Evolutionary conservation across 2,329 filamentous ascomycete species (phyloP), one percentile per base, ranked within the genome.

Genomic region (Xylariaceae sp.): DNA sequence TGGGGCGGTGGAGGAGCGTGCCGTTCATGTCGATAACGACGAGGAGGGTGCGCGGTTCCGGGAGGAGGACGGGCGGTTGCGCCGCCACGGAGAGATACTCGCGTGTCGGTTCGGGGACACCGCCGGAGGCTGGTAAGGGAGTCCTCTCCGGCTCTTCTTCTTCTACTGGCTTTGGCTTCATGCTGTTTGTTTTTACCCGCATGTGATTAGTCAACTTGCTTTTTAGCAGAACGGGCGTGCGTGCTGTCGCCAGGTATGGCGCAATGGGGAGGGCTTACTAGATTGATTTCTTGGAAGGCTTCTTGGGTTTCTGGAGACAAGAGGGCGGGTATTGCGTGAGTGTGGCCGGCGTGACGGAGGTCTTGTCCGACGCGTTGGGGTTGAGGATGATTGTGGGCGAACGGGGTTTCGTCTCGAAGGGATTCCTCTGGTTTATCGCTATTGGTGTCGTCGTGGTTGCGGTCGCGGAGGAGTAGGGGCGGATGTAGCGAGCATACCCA

Each of bases 21-120:
- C 94, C 94, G 73, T 97, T 99, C 44, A 99, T 83, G 74, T 99
- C 94, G 62, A 97, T 83, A 51, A 97, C 83, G 54, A 99, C 79
- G 18, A 99, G 84, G 39, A 96, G 81, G 13, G 82, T 82, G 47
- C 84, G 83, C 1, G 86, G 82, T 0, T 72, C 54, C 0, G 73
- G 45, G 2, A 82, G 73, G 13, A 65, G 64, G 34, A 71, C 67
- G 0, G 84, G 78, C 0, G 75, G 67, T 11, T 75, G 65, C 3
- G 75, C 70, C 1, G 88, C 78, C 55, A 80, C 79, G 2, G 70
- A 56, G n/a, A 90, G 75, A 73, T 95, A 95, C 51, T 73, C 69
- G 0, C 73, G 51, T 1, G 82, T 81, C 0, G 89, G 84, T 0
- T 80, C 69, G 0, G 90, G 90, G 23, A 87, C 73, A 55, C 83